Base-by-base conservation (phyloP, 2,329 filamentous ascomycete genomes). In the Ophiostoma angusticollis region DNA sequence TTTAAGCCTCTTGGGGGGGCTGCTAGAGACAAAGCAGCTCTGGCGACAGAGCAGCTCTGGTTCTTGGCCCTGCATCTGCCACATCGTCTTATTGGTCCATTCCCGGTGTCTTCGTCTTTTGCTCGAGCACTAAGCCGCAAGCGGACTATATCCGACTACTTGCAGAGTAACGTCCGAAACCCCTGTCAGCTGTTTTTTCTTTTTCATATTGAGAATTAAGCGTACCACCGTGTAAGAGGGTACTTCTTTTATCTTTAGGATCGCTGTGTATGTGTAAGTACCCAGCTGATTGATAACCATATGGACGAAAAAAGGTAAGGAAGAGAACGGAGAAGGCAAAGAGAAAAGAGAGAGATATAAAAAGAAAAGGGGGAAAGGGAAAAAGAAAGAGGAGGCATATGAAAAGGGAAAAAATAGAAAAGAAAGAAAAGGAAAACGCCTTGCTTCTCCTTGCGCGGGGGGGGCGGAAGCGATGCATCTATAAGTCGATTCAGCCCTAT, bases 401-500 rank as follows among this genome's bases (percentile, higher is more conserved):
- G 23, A 24, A 24, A 12, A 6, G 12, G 12, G 12, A 24, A n/a
- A 21, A 33, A 21, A 7, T 19, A n/a, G 24, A 27, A 7, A 24
- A 24, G 32, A 16, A 22, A 16, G 28, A 6, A 5, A 16, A 5
- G 28, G 5, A 28, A 16, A 12, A 19, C 5, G 9, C n/a, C n/a
- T n/a, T n/a, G n/a, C n/a, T n/a, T n/a, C n/a, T n/a, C n/a, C n/a
- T n/a, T n/a, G n/a, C n/a, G n/a, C n/a, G n/a, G n/a, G n/a, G n/a
- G n/a, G n/a, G n/a, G n/a, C n/a, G 16, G 4, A 29, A 36, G 4
- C 21, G 29, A 28, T 16, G 32, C 25, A 18, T 17, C 29, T 25
- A 27, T 27, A 33, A 17, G 27, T 31, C 35, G 31, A 33, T 42
- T 42, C 40, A 42, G 40, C 40, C 40, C 36, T 42, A 42, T 32